Evolutionary conservation across 208 protist species (phyloP).

Genomic region (Trypanosoma conorhini): DNA sequence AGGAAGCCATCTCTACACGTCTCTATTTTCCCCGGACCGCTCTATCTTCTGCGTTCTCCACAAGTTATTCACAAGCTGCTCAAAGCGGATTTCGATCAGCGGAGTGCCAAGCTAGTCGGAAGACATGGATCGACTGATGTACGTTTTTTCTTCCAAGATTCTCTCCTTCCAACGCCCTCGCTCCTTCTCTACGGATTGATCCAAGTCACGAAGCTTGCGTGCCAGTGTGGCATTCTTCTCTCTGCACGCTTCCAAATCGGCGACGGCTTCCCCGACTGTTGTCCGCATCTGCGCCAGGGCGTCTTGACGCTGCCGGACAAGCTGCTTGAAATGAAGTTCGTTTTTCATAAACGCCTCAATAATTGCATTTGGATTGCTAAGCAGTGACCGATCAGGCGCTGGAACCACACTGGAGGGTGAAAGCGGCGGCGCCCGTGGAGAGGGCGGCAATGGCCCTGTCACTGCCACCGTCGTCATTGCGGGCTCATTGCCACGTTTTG

Average conservation of each 20-base stretch:
- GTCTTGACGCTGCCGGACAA: slow-evolving; percentile 65
- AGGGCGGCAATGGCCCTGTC: background rate
- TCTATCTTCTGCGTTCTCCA: slow-evolving; percentile 4
- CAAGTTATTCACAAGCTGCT: background rate
- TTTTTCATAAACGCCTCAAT: slow-evolving; percentile 85
- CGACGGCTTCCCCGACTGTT: slow-evolving; percentile 62
- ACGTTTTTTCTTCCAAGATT: slow-evolving; percentile 67
- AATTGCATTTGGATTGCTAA: slow-evolving; percentile 57
- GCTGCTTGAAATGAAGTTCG: slow-evolving; percentile 81
- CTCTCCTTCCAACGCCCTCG: slow-evolving; percentile 61
- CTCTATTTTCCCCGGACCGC: background rate
- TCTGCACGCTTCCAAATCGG: slow-evolving; percentile 60
- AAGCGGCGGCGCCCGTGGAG: background rate
- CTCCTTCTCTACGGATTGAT: slow-evolving; percentile 67
- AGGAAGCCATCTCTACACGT: background rate
- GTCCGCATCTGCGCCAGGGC: slow-evolving; percentile 60
- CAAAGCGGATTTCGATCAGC: background rate
- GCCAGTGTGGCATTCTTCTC: slow-evolving; percentile 60
- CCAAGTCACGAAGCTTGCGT: slow-evolving; percentile 64
- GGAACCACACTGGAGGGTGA: background rate
- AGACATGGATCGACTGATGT: slow-evolving; percentile 35
- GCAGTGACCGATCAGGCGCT: slow-evolving; percentile 31
- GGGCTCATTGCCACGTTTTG: background rate
- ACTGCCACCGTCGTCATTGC: background rate
- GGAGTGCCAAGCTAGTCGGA: slow-evolving; percentile 1